Percentiles rank a stretch among this genome's conserved stretches.
Conservation (phyloP, 2,329 filamentous ascomycete genomes). For the Microascus cirrosus region DNA sequence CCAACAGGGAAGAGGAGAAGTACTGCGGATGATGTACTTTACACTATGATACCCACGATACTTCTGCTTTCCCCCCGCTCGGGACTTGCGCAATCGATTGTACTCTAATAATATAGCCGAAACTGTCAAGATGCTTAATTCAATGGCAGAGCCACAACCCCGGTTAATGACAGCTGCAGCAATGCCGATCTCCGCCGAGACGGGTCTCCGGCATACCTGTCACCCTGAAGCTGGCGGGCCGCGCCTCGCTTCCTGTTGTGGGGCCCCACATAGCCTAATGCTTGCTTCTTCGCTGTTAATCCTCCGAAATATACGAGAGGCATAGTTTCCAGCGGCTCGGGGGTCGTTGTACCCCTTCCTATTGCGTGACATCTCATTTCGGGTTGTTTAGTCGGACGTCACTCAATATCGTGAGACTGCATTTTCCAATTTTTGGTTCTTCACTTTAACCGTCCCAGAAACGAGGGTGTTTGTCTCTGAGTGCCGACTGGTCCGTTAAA, state of each 20-base stretch:
- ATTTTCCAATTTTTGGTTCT: neutral
- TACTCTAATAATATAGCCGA: too few species aligned
- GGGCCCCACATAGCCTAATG: neutral
- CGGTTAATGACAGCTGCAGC: neutral
- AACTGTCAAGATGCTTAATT: too few species aligned
- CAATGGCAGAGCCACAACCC: neutral
- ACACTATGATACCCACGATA: neutral
- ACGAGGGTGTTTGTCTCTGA: neutral
- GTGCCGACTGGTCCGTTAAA: slow-evolving; percentile 1
- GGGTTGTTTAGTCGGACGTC: neutral
- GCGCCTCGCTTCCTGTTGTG: neutral
- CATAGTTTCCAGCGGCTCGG: neutral
- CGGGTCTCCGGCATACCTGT: neutral
- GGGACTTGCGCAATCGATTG: neutral
- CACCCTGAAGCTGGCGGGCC: neutral
- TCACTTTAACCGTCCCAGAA: neutral
- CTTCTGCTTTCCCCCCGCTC: neutral
- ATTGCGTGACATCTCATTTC: neutral
- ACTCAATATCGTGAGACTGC: neutral
- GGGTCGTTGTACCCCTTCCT: neutral
- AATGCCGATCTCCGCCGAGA: neutral
- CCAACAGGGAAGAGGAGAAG: neutral
- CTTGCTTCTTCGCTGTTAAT: neutral
- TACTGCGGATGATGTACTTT: neutral
- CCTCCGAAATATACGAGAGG: neutral